Evolutionary conservation across 495 filamentous ascomycete species (phyloP).

Genomic region (Daldinia bambusicola): DNA sequence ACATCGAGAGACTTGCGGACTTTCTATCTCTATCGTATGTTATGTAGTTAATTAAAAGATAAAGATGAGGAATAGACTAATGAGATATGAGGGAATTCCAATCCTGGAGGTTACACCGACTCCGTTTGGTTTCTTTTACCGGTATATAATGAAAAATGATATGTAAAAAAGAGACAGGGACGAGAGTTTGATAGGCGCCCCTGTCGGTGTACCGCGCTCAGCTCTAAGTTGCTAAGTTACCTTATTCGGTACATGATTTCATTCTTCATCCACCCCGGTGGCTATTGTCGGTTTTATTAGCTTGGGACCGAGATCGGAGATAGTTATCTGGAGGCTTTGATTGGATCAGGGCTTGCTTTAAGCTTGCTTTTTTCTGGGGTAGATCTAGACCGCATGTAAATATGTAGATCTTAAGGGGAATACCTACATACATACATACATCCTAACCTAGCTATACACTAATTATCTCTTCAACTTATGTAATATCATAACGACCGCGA

Average conservation of each 20-base stretch:
- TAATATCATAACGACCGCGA: background rate
- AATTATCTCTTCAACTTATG: background rate
- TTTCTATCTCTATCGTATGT: too few relatives aligned
- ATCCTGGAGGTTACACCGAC: background rate
- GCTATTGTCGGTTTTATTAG: conserved; percentile 22
- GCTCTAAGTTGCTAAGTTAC: conserved; percentile 18
- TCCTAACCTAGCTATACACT: too few relatives aligned
- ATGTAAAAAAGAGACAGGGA: conserved; percentile 9
- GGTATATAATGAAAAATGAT: conserved; percentile 16
- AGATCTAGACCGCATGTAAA: background rate
- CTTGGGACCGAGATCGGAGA: conserved; percentile 32
- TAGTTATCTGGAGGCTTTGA: conserved; percentile 5
- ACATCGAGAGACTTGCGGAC: conserved; percentile 30
- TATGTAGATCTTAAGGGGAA: background rate
- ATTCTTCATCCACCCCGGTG: conserved; percentile 4
- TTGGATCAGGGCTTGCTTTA: background rate
- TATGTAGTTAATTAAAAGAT: background rate
- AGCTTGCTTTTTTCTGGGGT: background rate
- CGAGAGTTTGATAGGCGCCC: conserved; percentile 3
- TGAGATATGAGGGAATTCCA: conserved; percentile 2
- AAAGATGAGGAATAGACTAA: background rate
- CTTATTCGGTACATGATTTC: background rate
- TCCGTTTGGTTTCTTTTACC: conserved; percentile 10
- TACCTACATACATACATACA: too few relatives aligned
- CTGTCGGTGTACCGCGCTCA: conserved; percentile 10